Conservation (phyloP, 208 protist genomes). For the Leishmania tropica region DNA sequence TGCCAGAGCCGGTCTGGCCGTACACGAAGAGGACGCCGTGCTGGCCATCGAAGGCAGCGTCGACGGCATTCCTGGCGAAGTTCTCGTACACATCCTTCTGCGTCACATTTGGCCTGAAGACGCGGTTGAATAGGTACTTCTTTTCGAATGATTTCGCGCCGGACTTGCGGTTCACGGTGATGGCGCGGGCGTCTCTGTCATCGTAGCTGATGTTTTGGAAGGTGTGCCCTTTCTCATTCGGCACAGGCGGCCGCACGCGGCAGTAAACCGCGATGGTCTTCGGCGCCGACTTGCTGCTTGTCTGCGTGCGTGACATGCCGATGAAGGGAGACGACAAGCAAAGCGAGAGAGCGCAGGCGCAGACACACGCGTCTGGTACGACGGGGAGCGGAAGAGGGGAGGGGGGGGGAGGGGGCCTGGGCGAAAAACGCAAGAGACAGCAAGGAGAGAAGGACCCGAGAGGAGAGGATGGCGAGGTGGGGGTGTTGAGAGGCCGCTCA, state of each 20-base stretch:
- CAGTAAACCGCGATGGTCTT: slow-evolving; percentile 90
- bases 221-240: slow-evolving; percentile 69
- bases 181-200: slow-evolving; percentile 39
- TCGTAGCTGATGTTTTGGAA: slow-evolving; percentile 79
- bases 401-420: background rate
- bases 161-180: slow-evolving; percentile 58
- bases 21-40: slow-evolving; percentile 93
- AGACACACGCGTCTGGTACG: background rate
- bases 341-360: background rate
- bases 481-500: background rate
- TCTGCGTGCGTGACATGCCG: slow-evolving; percentile 49
- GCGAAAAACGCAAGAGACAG: background rate
- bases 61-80: slow-evolving; percentile 78
- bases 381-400: background rate
- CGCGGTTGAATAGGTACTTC: slow-evolving; percentile 73
- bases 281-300: slow-evolving; percentile 57
- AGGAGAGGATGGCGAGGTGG: background rate
- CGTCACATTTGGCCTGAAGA: slow-evolving; percentile 51
- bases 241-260: slow-evolving; percentile 76
- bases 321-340: background rate
- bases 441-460: background rate
- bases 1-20: slow-evolving; percentile 91
- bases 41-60: slow-evolving; percentile 87
- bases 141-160: slow-evolving; percentile 46
- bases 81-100: slow-evolving; percentile 83